A percentile compares a stretch with the other conserved stretches of the same genome.
phyloP scores from a whole-genome alignment of 2,329 filamentous ascomycete species.

The Colletotrichum zoysiae region DNA sequence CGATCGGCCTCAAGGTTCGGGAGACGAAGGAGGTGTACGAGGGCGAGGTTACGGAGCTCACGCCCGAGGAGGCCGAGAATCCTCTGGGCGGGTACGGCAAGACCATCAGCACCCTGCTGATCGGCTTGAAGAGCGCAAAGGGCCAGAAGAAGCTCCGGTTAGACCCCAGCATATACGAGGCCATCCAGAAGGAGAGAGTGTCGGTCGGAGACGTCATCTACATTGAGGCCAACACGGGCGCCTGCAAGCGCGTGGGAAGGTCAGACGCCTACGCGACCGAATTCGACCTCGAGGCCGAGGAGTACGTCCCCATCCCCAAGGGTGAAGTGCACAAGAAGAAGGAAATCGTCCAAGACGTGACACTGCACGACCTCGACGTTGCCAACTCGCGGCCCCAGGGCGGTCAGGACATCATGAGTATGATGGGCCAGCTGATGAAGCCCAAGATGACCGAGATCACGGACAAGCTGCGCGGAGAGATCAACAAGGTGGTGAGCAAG shows the following conservation, averaged over 20 bases:
- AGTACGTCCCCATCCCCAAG: slow-evolving; percentile 98
- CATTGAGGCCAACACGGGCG: slow-evolving; percentile 98
- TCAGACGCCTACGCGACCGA: slow-evolving; percentile 98
- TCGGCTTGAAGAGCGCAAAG: slow-evolving; percentile 94
- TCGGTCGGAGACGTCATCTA: slow-evolving; percentile 98
- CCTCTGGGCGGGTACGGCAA: slow-evolving; percentile 96
- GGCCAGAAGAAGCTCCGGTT: slow-evolving; percentile 98
- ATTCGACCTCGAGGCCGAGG: slow-evolving; percentile 98
- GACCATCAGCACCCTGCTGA: slow-evolving; percentile 95
- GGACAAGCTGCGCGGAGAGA: slow-evolving; percentile 93
- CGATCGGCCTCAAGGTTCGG: slow-evolving; percentile 95
- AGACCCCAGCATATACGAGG: slow-evolving; percentile 98
- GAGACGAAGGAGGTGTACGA: slow-evolving; percentile 99
- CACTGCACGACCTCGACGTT: slow-evolving; percentile 94
- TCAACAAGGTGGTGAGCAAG: slow-evolving; percentile 99
- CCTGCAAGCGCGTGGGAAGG: slow-evolving; percentile 95
- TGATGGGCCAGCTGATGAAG: slow-evolving; percentile 99
- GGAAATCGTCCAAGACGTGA: slow-evolving; percentile 99
- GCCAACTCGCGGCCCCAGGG: slow-evolving; percentile 96
- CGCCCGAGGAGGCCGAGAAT: slow-evolving; percentile 97
- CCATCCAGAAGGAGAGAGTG: slow-evolving; percentile 97
- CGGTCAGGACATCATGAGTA: slow-evolving; percentile 99
- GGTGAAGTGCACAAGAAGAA: slow-evolving; percentile 99
- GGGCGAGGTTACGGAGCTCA: slow-evolving; percentile 97
- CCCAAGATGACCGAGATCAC: slow-evolving; percentile 99